A percentile compares a stretch with the other conserved stretches of the same genome.
Conservation (phyloP, 495 filamentous ascomycete genomes). For the Trichoderma gamsii region DNA sequence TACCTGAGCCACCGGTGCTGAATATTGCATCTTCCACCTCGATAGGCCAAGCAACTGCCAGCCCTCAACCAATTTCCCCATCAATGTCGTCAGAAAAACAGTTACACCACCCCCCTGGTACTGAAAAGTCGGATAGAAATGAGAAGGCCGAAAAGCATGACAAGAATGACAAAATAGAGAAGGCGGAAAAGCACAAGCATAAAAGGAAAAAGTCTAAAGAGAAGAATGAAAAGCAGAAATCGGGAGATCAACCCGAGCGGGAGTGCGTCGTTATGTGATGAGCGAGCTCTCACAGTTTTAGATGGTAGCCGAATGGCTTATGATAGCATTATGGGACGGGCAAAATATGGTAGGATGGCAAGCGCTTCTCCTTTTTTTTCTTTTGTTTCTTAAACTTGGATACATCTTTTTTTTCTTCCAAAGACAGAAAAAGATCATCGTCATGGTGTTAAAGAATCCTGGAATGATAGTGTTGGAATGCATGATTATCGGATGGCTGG, state of each 20-base stretch:
- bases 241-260: slow-evolving; percentile 49
- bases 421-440: not conserved
- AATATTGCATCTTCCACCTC: slow-evolving; percentile 29
- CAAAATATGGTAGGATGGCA: not conserved
- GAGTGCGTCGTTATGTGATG: slow-evolving; percentile 55
- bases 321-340: not conserved
- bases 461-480: not conserved
- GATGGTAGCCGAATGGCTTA: not conserved
- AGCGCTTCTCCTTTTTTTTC: not conserved
- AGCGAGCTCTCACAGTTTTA: not conserved
- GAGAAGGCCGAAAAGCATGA: slow-evolving; percentile 27
- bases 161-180: slow-evolving; percentile 33
- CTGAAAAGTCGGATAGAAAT: not conserved
- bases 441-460: not conserved
- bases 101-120: not conserved
- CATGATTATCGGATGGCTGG: not conserved
- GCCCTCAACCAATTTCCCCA: not conserved
- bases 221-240: slow-evolving; percentile 35
- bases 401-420: not conserved
- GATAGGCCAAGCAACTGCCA: slow-evolving; percentile 25
- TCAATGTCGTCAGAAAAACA: not conserved
- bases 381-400: not conserved
- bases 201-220: slow-evolving; percentile 28
- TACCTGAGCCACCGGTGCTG: slow-evolving; percentile 26
- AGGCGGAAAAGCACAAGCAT: slow-evolving; percentile 40